Evolutionary conservation across 2,329 filamentous ascomycete species (phyloP).

Genomic region (Neophaeococcomyces mojaviensis): DNA sequence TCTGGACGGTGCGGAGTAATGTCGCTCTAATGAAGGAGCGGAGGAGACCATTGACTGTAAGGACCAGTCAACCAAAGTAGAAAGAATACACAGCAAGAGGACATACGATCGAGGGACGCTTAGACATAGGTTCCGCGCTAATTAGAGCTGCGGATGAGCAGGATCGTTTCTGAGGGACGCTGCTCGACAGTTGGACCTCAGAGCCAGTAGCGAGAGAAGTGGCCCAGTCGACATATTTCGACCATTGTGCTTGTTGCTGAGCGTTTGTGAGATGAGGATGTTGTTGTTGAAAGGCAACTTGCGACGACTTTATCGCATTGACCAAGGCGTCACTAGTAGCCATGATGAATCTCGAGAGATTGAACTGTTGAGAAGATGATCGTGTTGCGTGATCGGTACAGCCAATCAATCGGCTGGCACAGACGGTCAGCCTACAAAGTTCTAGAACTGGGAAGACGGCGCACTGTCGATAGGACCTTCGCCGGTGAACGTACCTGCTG

Average conservation of each 20-base stretch:
- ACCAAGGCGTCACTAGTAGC: conserved; percentile 13
- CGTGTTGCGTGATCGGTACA: neutral
- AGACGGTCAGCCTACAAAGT: neutral
- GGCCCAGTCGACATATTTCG: conserved; percentile 13
- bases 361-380: neutral
- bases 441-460: neutral
- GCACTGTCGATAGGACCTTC: neutral
- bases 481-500: neutral
- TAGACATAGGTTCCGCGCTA: conserved; percentile 36
- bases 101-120: conserved; percentile 27
- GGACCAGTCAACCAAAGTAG: conserved; percentile 21
- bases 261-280: conserved; percentile 15
- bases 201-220: conserved; percentile 9
- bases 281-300: conserved; percentile 17
- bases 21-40: conserved; percentile 21
- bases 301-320: conserved; percentile 15
- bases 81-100: conserved; percentile 12
- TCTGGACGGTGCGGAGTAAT: conserved; percentile 17
- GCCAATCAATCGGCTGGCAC: conserved; percentile 1
- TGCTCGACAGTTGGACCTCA: conserved; percentile 3
- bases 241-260: conserved; percentile 17
- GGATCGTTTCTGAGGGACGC: conserved; percentile 18
- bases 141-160: conserved; percentile 20
- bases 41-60: conserved; percentile 16
- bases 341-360: conserved; percentile 2